phyloP scores from a whole-genome alignment of 371 early-diverging fungal genomes.

The Saksenaea oblongispora region DNA sequence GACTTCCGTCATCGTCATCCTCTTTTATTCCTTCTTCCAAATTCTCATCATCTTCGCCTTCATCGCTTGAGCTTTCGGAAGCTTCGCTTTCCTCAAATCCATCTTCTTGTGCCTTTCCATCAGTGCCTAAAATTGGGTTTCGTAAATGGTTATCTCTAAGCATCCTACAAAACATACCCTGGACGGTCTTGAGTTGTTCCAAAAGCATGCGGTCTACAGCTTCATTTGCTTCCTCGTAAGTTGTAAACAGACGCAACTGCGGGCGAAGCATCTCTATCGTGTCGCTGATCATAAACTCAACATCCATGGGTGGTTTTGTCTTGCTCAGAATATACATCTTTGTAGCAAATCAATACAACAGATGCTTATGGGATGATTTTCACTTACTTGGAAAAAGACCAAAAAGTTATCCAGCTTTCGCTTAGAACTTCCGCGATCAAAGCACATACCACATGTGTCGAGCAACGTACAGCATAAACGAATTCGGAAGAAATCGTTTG shows the following conservation, averaged over 20 bases:
- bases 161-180: slow-evolving; percentile 20
- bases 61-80: slow-evolving; percentile 39
- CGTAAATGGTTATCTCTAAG: not conserved
- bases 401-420: slow-evolving; percentile 75
- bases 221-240: slow-evolving; percentile 83
- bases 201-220: slow-evolving; percentile 62
- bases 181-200: slow-evolving; percentile 52
- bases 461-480: slow-evolving; percentile 87
- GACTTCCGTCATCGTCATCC: slow-evolving; percentile 28
- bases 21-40: slow-evolving; percentile 33
- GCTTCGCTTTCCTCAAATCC: slow-evolving; percentile 43
- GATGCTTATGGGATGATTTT: not conserved
- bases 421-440: slow-evolving; percentile 71
- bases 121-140: slow-evolving; percentile 15
- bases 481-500: slow-evolving; percentile 92
- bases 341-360: not conserved
- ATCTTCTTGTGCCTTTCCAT: slow-evolving; percentile 43
- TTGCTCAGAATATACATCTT: slow-evolving; percentile 89
- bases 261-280: slow-evolving; percentile 80
- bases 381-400: slow-evolving; percentile 69
- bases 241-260: slow-evolving; percentile 51
- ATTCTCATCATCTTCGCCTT: slow-evolving; percentile 50
- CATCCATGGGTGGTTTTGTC: slow-evolving; percentile 81
- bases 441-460: slow-evolving; percentile 86
- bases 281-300: slow-evolving; percentile 85